Evolutionary conservation across 2,329 filamentous ascomycete genomes (phyloP).

Genomic region (Colletotrichum horii): DNA sequence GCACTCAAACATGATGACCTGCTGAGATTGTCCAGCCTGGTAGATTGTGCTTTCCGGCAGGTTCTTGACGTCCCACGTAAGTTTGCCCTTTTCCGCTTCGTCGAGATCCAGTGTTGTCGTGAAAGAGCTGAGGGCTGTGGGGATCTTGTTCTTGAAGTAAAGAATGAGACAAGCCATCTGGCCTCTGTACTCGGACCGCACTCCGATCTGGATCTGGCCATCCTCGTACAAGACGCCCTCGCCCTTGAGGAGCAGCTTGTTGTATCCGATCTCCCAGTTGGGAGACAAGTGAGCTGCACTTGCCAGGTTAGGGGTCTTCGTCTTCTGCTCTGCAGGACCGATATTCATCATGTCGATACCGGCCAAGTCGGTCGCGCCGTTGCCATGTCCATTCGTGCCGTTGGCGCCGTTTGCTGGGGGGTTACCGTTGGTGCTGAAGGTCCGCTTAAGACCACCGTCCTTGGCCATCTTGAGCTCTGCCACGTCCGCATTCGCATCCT

Average conservation of each 20-base stretch:
- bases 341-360: slow-evolving; percentile 80
- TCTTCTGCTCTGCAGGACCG: slow-evolving; percentile 60
- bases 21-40: slow-evolving; percentile 80
- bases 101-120: slow-evolving; percentile 93
- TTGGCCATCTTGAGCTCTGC: slow-evolving; percentile 82
- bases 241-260: slow-evolving; percentile 76
- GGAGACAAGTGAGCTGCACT: slow-evolving; percentile 92
- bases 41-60: slow-evolving; percentile 83
- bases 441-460: slow-evolving; percentile 82
- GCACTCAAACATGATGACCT: slow-evolving; percentile 94
- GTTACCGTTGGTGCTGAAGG: slow-evolving; percentile 72
- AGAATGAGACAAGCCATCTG: slow-evolving; percentile 94
- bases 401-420: slow-evolving; percentile 48
- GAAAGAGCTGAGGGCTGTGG: slow-evolving; percentile 84
- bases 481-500: slow-evolving; percentile 86
- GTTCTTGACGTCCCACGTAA: slow-evolving; percentile 87
- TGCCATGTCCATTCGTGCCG: slow-evolving; percentile 55
- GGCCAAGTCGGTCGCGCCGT: slow-evolving; percentile 69
- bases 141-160: slow-evolving; percentile 95
- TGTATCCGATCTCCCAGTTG: slow-evolving; percentile 92
- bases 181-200: slow-evolving; percentile 93
- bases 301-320: slow-evolving; percentile 81
- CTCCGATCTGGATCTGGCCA: slow-evolving; percentile 87
- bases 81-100: slow-evolving; percentile 62
- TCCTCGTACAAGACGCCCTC: slow-evolving; percentile 96